Evolutionary conservation across 768 basidiomycete genomes (phyloP).

Genomic region (Lanmaoa rubissima): DNA sequence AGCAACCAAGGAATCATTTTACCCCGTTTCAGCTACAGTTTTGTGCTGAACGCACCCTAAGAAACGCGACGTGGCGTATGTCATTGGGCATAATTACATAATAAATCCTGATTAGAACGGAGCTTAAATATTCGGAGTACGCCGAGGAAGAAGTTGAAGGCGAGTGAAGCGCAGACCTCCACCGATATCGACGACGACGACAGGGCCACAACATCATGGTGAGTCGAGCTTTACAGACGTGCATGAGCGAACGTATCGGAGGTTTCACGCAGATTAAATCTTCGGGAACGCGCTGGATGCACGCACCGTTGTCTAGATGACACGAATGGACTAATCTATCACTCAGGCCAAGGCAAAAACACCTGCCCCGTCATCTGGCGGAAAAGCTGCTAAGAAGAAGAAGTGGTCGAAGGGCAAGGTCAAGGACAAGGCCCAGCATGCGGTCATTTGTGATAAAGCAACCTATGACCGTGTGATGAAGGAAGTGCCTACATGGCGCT

Average conservation of each 20-base stretch:
- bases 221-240: slow-evolving; percentile 13
- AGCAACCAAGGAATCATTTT: slow-evolving; percentile 51
- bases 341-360: slow-evolving; percentile 77
- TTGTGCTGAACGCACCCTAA: background rate
- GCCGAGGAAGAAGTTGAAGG: slow-evolving; percentile 8
- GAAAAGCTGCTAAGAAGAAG: slow-evolving; percentile 98
- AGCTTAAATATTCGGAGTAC: slow-evolving; percentile 20
- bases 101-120: slow-evolving; percentile 16
- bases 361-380: slow-evolving; percentile 61
- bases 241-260: background rate
- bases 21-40: background rate
- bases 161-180: background rate
- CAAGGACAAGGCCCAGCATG: slow-evolving; percentile 99
- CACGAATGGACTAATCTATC: slow-evolving; percentile 10
- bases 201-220: slow-evolving; percentile 30
- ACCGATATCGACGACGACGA: slow-evolving; percentile 25
- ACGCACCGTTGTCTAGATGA: slow-evolving; percentile 16
- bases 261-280: background rate
- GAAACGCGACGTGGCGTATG: slow-evolving; percentile 1
- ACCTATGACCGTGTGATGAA: slow-evolving; percentile 94
- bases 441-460: slow-evolving; percentile 91
- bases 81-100: slow-evolving; percentile 20
- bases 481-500: slow-evolving; percentile 98
- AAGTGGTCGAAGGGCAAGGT: slow-evolving; percentile 99
- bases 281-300: slow-evolving; percentile 25